These are phyloP conservation scores for Anacardium occidentale DNA, from an alignment of 345 rosid species.

Conservation along the genomic window DNA sequence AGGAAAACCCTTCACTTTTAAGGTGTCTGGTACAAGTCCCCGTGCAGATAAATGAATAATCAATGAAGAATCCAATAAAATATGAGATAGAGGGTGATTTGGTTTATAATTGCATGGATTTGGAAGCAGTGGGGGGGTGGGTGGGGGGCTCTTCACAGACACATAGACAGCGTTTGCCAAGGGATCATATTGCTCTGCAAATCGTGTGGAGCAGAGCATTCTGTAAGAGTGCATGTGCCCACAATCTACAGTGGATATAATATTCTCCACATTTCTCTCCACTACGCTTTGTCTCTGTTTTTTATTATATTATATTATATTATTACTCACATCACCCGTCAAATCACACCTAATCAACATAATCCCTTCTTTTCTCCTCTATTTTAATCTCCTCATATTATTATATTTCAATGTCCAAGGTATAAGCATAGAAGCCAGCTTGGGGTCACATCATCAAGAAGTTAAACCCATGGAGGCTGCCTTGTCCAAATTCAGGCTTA, in stretches of 20 bases:
- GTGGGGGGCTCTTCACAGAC: slow-evolving; percentile 2
- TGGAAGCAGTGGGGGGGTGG: slow-evolving; percentile 9
- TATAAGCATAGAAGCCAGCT: neutral
- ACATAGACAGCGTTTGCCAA: slow-evolving; percentile 21
- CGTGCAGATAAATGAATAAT: slow-evolving; percentile 15
- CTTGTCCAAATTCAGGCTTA: neutral
- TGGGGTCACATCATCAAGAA: neutral
- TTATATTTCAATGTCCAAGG: slow-evolving; percentile 1
- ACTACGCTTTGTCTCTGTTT: slow-evolving; percentile 52
- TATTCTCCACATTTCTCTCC: slow-evolving; percentile 46
- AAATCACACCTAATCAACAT: slow-evolving; percentile 51
- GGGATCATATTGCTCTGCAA: slow-evolving; percentile 29
- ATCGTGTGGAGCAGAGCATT: slow-evolving; percentile 32
- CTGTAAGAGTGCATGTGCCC: slow-evolving; percentile 46
- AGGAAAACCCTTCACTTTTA: slow-evolving; percentile 1
- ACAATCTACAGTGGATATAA: slow-evolving; percentile 61
- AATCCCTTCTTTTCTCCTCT: slow-evolving; percentile 35
- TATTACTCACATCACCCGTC: slow-evolving; percentile 31
- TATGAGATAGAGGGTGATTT: slow-evolving; percentile 33
- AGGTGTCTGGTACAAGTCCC: slow-evolving; percentile 23
- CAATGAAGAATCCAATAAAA: slow-evolving; percentile 22
- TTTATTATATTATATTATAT: slow-evolving; percentile 26
- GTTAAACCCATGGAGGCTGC: neutral
- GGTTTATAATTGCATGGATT: slow-evolving; percentile 20
- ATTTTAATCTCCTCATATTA: slow-evolving; percentile 8